Conservation (phyloP, 2,329 filamentous ascomycete species). For the Colletotrichum kahawae region DNA sequence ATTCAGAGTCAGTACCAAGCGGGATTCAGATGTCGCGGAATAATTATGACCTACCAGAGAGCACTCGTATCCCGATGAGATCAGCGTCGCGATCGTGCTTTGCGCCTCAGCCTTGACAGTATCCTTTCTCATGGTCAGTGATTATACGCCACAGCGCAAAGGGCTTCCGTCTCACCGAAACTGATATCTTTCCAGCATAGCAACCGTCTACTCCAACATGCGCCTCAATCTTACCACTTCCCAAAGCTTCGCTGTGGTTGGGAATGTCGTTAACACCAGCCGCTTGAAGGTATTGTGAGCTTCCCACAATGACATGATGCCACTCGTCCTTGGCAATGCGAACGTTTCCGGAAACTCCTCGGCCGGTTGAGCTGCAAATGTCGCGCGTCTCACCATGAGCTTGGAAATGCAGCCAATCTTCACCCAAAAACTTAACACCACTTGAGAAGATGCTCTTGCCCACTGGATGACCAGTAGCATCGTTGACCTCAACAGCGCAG, state of each 20-base stretch:
- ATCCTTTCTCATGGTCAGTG: background rate
- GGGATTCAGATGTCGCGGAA: no score
- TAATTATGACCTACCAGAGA: background rate
- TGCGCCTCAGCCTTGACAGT: background rate
- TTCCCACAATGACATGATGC: background rate
- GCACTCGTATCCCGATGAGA: background rate
- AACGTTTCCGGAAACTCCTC: background rate
- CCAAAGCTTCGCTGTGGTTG: background rate
- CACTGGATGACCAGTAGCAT: background rate
- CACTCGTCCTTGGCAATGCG: background rate
- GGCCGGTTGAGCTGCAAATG: background rate
- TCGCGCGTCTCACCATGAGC: background rate
- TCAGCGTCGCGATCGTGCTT: background rate
- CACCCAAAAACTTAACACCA: background rate
- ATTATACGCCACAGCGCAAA: background rate
- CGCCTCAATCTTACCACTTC: background rate
- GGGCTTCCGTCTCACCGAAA: background rate
- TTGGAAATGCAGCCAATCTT: background rate
- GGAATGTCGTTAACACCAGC: background rate
- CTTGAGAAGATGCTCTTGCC: background rate
- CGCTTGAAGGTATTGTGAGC: background rate
- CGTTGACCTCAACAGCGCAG: background rate
- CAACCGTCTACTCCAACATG: background rate
- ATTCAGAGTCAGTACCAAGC: background rate
- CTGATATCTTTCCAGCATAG: background rate